Conservation (phyloP, 805 yeast genomes). For the Wickerhamomyces strasburgensis region DNA sequence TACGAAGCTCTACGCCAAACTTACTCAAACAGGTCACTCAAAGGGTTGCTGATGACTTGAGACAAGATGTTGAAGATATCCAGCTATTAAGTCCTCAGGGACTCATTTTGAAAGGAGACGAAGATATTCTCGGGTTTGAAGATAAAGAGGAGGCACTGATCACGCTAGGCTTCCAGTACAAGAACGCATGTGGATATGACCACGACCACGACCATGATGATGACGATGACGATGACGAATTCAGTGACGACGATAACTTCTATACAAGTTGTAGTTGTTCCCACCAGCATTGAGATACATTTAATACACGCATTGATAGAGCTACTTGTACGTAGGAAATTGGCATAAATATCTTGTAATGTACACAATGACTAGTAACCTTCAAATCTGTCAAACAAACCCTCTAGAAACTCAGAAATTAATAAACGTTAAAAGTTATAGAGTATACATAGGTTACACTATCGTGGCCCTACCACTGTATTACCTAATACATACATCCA, state of each 20-base stretch:
- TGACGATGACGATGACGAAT: slow-evolving; percentile 17
- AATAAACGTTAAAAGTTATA: too few relatives aligned
- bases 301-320: too few relatives aligned
- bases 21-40: slow-evolving; percentile 14
- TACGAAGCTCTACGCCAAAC: slow-evolving; percentile 14
- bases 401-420: too few relatives aligned
- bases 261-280: slow-evolving; percentile 23
- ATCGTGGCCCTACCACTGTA: too few relatives aligned
- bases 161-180: slow-evolving; percentile 19
- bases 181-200: slow-evolving; percentile 7
- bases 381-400: too few relatives aligned
- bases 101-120: slow-evolving; percentile 11
- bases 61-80: slow-evolving; percentile 12
- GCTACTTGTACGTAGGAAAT: too few relatives aligned
- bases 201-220: slow-evolving; percentile 15
- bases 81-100: slow-evolving; percentile 22
- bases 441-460: too few relatives aligned
- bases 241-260: slow-evolving; percentile 24
- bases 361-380: too few relatives aligned
- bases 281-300: slow-evolving; percentile 13
- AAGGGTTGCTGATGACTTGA: slow-evolving; percentile 21
- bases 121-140: slow-evolving; percentile 11
- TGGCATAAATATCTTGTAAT: too few relatives aligned
- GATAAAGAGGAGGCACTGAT: slow-evolving; percentile 12
- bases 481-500: too few relatives aligned